Evolutionary conservation across 495 filamentous ascomycete genomes (phyloP).

Genomic region (Trichoderma erinaceum): DNA sequence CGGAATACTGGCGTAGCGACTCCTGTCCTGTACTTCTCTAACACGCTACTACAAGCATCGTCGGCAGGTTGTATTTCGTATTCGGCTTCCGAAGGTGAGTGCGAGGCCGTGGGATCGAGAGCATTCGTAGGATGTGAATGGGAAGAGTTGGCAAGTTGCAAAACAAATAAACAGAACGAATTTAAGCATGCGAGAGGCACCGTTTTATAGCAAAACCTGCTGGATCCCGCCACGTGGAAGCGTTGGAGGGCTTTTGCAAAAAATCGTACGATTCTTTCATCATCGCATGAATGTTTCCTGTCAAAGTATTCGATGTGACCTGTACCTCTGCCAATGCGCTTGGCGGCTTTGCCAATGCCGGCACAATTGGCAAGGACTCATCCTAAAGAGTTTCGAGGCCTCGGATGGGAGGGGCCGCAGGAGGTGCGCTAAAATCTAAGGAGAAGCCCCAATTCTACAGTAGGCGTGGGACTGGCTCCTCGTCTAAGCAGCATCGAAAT

Average conservation of each 20-base stretch:
- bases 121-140: neutral
- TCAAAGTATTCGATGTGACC: neutral
- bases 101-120: neutral
- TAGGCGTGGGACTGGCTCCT: too few relatives aligned
- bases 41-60: neutral
- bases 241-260: neutral
- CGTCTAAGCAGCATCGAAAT: too few relatives aligned
- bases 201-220: neutral
- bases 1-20: neutral
- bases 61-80: neutral
- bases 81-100: neutral
- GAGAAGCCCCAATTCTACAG: neutral
- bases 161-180: neutral
- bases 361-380: neutral
- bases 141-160: neutral
- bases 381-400: neutral
- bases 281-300: conserved; percentile 9
- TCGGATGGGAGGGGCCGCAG: conserved; percentile 3
- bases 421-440: neutral
- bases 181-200: neutral
- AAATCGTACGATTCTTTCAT: conserved; percentile 14
- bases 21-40: neutral
- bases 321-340: neutral
- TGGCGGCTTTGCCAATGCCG: neutral
- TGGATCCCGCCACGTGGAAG: conserved; percentile 6